phyloP scores from a whole-genome alignment of 495 filamentous ascomycete species.

The Glarea lozoyensis region DNA sequence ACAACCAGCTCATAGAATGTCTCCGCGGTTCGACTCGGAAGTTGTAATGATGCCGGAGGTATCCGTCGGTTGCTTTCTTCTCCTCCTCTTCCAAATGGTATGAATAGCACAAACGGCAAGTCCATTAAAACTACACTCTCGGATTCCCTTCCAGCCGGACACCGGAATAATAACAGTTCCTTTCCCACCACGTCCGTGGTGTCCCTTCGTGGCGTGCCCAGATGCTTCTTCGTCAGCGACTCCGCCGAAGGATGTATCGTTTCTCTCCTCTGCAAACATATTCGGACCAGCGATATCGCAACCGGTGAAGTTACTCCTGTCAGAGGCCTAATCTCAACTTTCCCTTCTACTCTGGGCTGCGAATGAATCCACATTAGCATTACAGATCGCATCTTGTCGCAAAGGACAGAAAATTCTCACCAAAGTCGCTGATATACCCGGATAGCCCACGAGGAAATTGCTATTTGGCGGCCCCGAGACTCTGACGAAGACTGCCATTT shows the following conservation, averaged over 20 bases:
- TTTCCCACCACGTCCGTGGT: slow-evolving; percentile 88
- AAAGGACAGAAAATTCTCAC: slow-evolving; percentile 41
- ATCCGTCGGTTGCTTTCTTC: slow-evolving; percentile 82
- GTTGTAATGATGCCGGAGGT: slow-evolving; percentile 84
- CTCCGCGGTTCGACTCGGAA: slow-evolving; percentile 86
- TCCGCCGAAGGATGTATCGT: slow-evolving; percentile 95
- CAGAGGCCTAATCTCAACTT: slow-evolving; percentile 89
- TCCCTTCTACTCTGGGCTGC: slow-evolving; percentile 92
- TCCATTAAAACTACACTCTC: slow-evolving; percentile 96
- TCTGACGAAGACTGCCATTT: slow-evolving; percentile 82
- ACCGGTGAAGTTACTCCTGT: slow-evolving; percentile 80
- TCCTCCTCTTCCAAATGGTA: slow-evolving; percentile 84
- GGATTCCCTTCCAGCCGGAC: slow-evolving; percentile 68
- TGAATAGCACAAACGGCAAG: slow-evolving; percentile 92
- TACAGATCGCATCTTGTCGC: slow-evolving; percentile 14
- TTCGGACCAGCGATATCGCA: slow-evolving; percentile 84
- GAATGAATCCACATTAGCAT: slow-evolving; percentile 7
- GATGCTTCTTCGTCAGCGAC: slow-evolving; percentile 81
- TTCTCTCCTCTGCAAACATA: slow-evolving; percentile 86
- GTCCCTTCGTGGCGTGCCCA: slow-evolving; percentile 88
- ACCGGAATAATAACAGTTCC: slow-evolving; percentile 86
- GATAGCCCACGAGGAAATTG: slow-evolving; percentile 93
- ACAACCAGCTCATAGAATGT: slow-evolving; percentile 97
- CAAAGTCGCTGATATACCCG: slow-evolving; percentile 94
- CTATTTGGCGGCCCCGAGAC: slow-evolving; percentile 96